Base-by-base conservation (phyloP, 805 yeast genomes). In the Schwanniomyces polymorphus region DNA sequence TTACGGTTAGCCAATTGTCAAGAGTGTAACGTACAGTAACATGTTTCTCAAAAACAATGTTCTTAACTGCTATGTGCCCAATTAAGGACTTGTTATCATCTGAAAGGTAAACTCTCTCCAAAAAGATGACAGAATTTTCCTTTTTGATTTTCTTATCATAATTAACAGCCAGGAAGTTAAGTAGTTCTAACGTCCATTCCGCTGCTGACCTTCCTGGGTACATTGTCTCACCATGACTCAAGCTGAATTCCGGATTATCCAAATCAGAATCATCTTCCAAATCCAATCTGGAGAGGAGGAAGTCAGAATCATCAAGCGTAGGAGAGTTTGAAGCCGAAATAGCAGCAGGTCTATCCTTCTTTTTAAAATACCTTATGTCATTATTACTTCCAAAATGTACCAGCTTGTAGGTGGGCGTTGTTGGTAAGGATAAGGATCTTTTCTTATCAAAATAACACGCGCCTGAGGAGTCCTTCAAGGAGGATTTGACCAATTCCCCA, bases 401-500 rank as follows among this genome's bases (percentile, higher is more conserved):
- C 61, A 81, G 86, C 54, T 81, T 76, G 60, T 78, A 78, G 2
- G 82, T 79, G 16, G 87, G 91, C 8, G 84, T 76, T 0, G 67
- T 48, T 2, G 78, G 78, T 29, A 73, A 61, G 14, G 75, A 69
- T 44, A 60, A 58, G 8, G 75, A 57, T 41, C 74, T 54, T 27
- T 59, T 55, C 31, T 56, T 57, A 42, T 52, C 51, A 38, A 70
- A 61, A 52, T 68, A 61, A 9, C 77, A 57, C 71, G 63, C 38
- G 7, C 41, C 31, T 1, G 46, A 27, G 51, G 75, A 70, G 23
- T 78, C 72, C 58, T 85, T 86, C 46, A 89, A 72, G 11, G 88
- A 84, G 2, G 91, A 81, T 60, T 88, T 88, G 39, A 89, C 86
- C 38, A 87, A 70, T 60, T 90, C 97, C n/a, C 96, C 97, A 0